phyloP scores from a whole-genome alignment of 1,139 yeast genomes.

The Ogataea hybrid region DNA sequence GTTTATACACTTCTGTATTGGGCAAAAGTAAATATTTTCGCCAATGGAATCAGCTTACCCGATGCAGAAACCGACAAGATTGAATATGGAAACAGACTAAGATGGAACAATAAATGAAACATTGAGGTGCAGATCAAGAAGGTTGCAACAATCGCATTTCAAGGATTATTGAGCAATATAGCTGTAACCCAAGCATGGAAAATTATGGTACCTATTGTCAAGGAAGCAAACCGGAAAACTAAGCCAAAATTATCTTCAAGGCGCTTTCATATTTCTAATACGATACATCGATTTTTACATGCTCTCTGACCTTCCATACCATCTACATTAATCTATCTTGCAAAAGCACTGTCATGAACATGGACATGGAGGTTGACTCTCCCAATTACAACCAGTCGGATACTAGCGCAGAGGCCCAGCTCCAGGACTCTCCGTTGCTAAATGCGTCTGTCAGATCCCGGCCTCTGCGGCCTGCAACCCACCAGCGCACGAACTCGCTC shows the following conservation, averaged over 20 bases:
- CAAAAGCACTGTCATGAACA: conserved; percentile 8
- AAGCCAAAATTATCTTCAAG: conserved; percentile 1
- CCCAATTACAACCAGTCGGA: conserved; percentile 19
- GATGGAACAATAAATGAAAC: conserved; percentile 12
- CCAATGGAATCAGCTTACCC: conserved; percentile 3
- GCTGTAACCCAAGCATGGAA: neutral
- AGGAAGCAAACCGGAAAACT: conserved; percentile 1
- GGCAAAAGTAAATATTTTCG: conserved; percentile 10
- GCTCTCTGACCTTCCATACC: neutral
- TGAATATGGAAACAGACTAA: conserved; percentile 4
- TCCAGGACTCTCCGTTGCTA: conserved; percentile 24
- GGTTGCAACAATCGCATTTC: neutral
- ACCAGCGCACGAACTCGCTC: conserved; percentile 20
- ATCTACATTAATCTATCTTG: neutral
- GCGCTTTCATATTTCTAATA: conserved; percentile 4
- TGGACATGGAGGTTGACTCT: conserved; percentile 25
- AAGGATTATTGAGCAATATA: neutral
- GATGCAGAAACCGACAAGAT: conserved; percentile 1
- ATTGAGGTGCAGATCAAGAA: conserved; percentile 5
- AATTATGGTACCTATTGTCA: neutral
- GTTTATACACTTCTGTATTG: conserved; percentile 1
- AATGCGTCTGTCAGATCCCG: conserved; percentile 9
- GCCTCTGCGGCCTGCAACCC: conserved; percentile 12
- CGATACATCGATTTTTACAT: conserved; percentile 9
- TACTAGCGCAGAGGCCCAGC: conserved; percentile 10